Base-by-base conservation (phyloP, 2,329 filamentous ascomycete species). In the Claviceps lovelessii region DNA sequence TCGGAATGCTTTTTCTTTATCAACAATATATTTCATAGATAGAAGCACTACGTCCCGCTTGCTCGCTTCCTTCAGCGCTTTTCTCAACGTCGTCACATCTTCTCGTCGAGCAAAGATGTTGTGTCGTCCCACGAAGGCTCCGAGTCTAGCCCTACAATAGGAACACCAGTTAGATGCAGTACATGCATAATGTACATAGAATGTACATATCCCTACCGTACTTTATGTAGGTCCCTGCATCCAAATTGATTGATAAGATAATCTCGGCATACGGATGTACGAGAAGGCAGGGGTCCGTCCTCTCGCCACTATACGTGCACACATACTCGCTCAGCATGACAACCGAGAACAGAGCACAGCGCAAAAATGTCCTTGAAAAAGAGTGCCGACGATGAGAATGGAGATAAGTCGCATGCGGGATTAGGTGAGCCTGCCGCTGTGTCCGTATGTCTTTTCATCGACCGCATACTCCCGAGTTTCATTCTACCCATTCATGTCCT, bases 171-270 rank as follows among this genome's bases (percentile, higher is more conserved):
- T 13, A 39, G 8, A 39, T 39, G 11, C 11, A 39, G 35, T 39
- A 39, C 11, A 39, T 39, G 11, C 11, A 13, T 13, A 15, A 4
- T 10, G 8, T 39, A 41, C 37, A 41, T 17, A 41, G 17, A 5
- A 17, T 41, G 5, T 17, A 13, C 4, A 35, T 35, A 35, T 35
- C 6, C 33, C 6, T 35, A 35, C 33, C 33, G 23, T 15, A n/a
- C n/a, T n/a, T n/a, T n/a, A 28, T 15, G 47, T 42, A 50, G 52
- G 50, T n/a, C 31, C 52, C 53, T 47, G 48, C 49, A 44, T 23
- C 49, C 28, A 46, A 35, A 2, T 41, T 19, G 56, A 57, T 57
- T 57, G 56, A 57, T 57, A 57, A 57, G 56, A 57, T 57, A 53
- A 55, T 51, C 47, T 33, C 11, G 28, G n/a, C 23, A 29, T 49